Base-by-base conservation (phyloP, 129 eudicot genomes). In the Deinandra increscens region DNA sequence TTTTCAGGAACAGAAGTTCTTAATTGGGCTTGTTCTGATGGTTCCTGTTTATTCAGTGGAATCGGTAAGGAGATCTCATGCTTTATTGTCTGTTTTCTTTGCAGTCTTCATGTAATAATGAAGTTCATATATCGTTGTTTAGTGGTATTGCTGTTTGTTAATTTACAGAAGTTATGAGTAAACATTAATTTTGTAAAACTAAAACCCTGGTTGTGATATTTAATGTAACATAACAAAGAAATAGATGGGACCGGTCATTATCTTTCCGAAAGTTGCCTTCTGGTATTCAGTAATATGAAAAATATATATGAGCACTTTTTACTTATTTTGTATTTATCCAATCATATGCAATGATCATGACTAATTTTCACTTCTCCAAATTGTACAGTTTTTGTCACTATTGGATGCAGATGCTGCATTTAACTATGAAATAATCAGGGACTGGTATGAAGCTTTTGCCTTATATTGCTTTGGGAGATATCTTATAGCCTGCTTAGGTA, bases 381-480 rank as follows among this genome's bases (percentile, higher is more conserved):
- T 76, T 61, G 14, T 66, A 63, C 95, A 86, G 98, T 89, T 84
- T 79, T 72, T 88, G 66, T 92, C 98, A 41, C 69, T 92, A 61
- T 70, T 86, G 84, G 76, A 92, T 81, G 81, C 91, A 72, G 81
- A 86, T 69, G 90, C 86, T 60, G 96, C 96, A 37, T 92, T 92
- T 70, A 84, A 89, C 83, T 88, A 78, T 61, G 98, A 86, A 83
- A 81, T 89, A 68, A 73, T 92, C 78, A 81, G 96, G 78, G 98
- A 92, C 66, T 92, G 98, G 75, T 92, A 92, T 75, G 98, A 92
- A 83, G 98, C 98, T 63, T 88, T 92, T 81, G 98, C 98, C 12
- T 76, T 92, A 62, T 92, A 89, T 78, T 92, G 96, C 95, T 92
- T 92, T 59, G 95, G 80, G 88, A 86, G 98, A 75, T 88, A 88